Percentiles rank a stretch among this genome's conserved stretches.
These are phyloP conservation scores for Phytopythium litorale DNA, from an alignment of 352 stramenopile genomes.

Conservation along the genomic window DNA sequence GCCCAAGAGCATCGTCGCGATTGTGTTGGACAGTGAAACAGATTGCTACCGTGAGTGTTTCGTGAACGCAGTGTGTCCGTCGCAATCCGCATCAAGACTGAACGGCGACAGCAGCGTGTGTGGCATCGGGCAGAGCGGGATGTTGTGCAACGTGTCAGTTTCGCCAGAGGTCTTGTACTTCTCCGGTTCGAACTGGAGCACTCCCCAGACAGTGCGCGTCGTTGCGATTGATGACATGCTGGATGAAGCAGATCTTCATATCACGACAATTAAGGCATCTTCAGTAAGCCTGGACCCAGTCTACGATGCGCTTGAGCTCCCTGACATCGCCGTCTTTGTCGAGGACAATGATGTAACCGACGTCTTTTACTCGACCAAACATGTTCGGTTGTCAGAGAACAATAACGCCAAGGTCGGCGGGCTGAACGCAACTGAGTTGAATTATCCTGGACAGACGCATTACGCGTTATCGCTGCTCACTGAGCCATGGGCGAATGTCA, in stretches of 20 bases:
- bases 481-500: slow-evolving; percentile 70
- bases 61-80: slow-evolving; percentile 24
- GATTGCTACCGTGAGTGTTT: slow-evolving; percentile 62
- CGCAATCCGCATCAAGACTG: slow-evolving; percentile 11
- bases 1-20: slow-evolving; percentile 40
- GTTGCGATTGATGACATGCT: slow-evolving; percentile 63
- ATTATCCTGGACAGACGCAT: slow-evolving; percentile 18
- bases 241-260: slow-evolving; percentile 62
- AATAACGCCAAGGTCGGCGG: not conserved
- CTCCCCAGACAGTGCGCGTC: slow-evolving; percentile 64
- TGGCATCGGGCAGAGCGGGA: not conserved
- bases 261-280: slow-evolving; percentile 43
- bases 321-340: slow-evolving; percentile 59
- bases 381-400: slow-evolving; percentile 39
- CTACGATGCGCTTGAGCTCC: slow-evolving; percentile 56
- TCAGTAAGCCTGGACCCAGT: slow-evolving; percentile 43
- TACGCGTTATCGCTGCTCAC: slow-evolving; percentile 53
- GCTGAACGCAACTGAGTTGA: slow-evolving; percentile 1
- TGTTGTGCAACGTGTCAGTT: slow-evolving; percentile 70
- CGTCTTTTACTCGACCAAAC: slow-evolving; percentile 43
- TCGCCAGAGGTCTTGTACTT: slow-evolving; percentile 46
- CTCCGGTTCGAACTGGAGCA: slow-evolving; percentile 45
- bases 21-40: slow-evolving; percentile 39
- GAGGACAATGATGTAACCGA: slow-evolving; percentile 61
- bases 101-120: slow-evolving; percentile 1